phyloP scores from a whole-genome alignment of 75 land plant species.

The Azolla pinnata region DNA sequence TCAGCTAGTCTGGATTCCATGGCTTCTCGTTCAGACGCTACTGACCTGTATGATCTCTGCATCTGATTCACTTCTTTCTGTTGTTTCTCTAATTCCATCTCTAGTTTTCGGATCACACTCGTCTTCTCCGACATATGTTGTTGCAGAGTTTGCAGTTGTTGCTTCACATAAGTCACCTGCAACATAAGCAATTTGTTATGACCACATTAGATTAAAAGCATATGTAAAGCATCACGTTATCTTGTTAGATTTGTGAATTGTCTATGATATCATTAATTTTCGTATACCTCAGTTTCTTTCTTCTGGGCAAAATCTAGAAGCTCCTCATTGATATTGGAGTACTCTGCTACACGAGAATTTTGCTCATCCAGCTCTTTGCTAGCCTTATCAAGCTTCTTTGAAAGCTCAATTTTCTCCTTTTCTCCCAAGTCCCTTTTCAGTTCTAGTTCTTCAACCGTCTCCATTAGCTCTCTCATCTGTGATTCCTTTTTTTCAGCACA shows the following conservation, averaged over 20 bases:
- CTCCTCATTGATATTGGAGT: slow-evolving; percentile 14
- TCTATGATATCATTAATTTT: too few relatives aligned
- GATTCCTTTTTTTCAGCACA: not conserved
- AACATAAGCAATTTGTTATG: slow-evolving; percentile 1
- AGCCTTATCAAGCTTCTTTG: not conserved
- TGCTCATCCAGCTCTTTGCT: slow-evolving; percentile 9
- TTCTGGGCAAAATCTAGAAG: slow-evolving; percentile 13
- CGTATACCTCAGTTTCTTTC: slow-evolving; percentile 14
- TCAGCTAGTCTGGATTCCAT: not conserved
- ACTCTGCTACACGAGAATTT: slow-evolving; percentile 4
- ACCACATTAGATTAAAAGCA: not conserved
- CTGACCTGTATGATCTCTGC: not conserved
- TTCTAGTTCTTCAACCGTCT: not conserved
- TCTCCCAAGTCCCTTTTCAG: not conserved
- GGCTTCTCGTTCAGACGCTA: not conserved
- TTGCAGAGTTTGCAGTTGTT: slow-evolving; percentile 6
- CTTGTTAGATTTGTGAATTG: too few relatives aligned
- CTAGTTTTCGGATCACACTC: not conserved
- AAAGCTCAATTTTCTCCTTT: slow-evolving; percentile 6
- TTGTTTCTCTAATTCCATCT: not conserved
- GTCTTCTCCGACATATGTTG: slow-evolving; percentile 1
- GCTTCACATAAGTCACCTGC: not conserved
- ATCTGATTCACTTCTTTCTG: not conserved
- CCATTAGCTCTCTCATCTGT: not conserved
- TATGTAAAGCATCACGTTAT: too few relatives aligned